These are phyloP conservation scores for Inonotus hispidus DNA, from an alignment of 1,284 basidiomycete genomes.

Conservation along the genomic window DNA sequence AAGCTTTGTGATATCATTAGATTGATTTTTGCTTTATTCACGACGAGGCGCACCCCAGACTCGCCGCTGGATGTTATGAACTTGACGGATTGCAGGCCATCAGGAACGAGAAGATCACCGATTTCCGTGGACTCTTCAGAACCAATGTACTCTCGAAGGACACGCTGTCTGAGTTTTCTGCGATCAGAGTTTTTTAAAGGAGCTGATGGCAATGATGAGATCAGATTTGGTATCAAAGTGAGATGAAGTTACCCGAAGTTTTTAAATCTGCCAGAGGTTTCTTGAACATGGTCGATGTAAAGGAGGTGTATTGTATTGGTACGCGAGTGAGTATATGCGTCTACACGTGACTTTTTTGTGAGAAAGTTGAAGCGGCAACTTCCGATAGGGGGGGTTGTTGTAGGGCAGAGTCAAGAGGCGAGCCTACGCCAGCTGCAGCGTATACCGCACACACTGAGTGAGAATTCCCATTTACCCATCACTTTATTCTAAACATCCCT, in stretches of 20 bases:
- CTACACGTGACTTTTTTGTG: neutral
- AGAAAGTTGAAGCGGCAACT: neutral
- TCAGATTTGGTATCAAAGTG: neutral
- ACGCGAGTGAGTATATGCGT: neutral
- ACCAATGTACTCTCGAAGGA: constrained; percentile 42
- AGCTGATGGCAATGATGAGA: constrained; percentile 31
- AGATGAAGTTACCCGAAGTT: constrained; percentile 44
- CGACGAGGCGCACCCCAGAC: constrained; percentile 49
- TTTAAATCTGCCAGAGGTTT: constrained; percentile 62
- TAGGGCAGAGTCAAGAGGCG: neutral
- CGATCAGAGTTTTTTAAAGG: constrained; percentile 66
- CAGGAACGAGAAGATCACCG: constrained; percentile 61
- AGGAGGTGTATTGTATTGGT: neutral
- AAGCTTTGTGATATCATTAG: constrained; percentile 33
- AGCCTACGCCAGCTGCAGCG: neutral
- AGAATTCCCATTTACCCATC: constrained; percentile 9
- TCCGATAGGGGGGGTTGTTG: neutral
- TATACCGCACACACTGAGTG: neutral
- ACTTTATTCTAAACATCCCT: neutral
- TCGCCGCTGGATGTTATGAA: constrained; percentile 58
- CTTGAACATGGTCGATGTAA: constrained; percentile 55
- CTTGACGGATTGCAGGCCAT: constrained; percentile 61
- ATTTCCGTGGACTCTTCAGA: constrained; percentile 28
- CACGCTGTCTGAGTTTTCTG: constrained; percentile 58
- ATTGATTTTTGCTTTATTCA: neutral